Evolutionary conservation across 1,139 yeast species (phyloP), one percentile per base, ranked within the genome.

Genomic region (Schwanniomyces etchellsii): DNA sequence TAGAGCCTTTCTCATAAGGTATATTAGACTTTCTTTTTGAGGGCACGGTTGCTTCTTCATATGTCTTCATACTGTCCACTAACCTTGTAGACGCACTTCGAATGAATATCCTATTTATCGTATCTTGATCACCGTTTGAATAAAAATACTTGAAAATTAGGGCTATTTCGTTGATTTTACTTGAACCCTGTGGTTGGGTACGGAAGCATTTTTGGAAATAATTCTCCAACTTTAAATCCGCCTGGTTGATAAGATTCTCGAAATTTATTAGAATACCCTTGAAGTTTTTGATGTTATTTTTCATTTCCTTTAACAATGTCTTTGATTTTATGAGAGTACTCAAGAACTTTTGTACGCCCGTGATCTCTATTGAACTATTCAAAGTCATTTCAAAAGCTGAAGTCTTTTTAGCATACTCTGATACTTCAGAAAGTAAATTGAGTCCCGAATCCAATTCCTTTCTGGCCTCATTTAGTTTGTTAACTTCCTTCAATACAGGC

Each of bases 401-500:
- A 3, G 81, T 78, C 31, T 64, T 66, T 29, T 70, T 69, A 0
- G 94, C 89, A 41, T 77, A 72, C 26, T 68, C 75, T 43, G 79
- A 76, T 15, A 86, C 84, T 6, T 70, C 80, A 28, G 68, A 70
- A 5, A 85, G 74, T 2, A 83, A 65, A 25, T 55, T 57, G 30
- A 83, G 55, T 4, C 88, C 81, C 15, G 70, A 64, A 30, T 77
- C 80, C 18, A 84, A 70, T 43, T 78, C 81, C 26, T 60, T 51
- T 44, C 79, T 79, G 40, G 74, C 69, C 1, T 64, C 54, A 17
- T 74, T 73, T 32, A 84, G 55, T 35, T 65, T 62, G 37, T 74
- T 74, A 27, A 85, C 83, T 35, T 77, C 75, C 12, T 70, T 65
- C 26, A 85, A 64, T 27, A 86, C 76, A 0, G 96, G 96, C 33